A percentile compares a stretch with the other conserved stretches of the same genome.
These are phyloP conservation scores for Malus fusca DNA, from an alignment of 306 rosid species.

Conservation along the genomic window DNA sequence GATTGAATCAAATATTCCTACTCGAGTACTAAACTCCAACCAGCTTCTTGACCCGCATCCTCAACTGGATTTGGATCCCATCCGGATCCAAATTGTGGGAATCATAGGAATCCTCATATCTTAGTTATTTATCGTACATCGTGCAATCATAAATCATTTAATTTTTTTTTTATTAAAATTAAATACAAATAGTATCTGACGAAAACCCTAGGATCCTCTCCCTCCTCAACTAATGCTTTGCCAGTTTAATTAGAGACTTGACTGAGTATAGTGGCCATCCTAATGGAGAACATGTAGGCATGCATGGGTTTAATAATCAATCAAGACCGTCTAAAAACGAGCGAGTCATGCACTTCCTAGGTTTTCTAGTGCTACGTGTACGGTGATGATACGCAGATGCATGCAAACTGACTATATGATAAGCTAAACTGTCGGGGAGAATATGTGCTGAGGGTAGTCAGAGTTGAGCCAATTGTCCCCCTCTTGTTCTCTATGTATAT, in stretches of 20 bases:
- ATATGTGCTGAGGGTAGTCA: constrained; percentile 15
- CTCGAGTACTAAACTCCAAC: neutral
- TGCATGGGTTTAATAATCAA: neutral
- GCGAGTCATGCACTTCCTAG: neutral
- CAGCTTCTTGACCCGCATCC: neutral
- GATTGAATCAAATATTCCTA: neutral
- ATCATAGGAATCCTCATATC: too few relatives aligned
- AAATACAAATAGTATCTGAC: too few relatives aligned
- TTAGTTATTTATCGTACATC: too few relatives aligned
- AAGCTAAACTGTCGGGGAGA: neutral
- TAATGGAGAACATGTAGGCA: neutral
- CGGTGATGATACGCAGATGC: neutral
- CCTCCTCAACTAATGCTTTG: neutral
- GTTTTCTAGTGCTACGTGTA: constrained; percentile 3
- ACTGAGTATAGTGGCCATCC: neutral
- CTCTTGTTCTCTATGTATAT: constrained; percentile 2
- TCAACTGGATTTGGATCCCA: neutral
- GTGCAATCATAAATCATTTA: too few relatives aligned
- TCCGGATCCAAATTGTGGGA: accelerated
- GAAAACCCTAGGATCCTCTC: too few relatives aligned
- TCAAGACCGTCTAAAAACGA: neutral
- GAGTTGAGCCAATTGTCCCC: constrained; percentile 22
- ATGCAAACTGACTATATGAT: neutral
- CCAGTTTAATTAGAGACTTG: neutral
- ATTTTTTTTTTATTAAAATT: too few relatives aligned